phyloP scores from a whole-genome alignment of 305 asterid species.

The Ilex paraguariensis region DNA sequence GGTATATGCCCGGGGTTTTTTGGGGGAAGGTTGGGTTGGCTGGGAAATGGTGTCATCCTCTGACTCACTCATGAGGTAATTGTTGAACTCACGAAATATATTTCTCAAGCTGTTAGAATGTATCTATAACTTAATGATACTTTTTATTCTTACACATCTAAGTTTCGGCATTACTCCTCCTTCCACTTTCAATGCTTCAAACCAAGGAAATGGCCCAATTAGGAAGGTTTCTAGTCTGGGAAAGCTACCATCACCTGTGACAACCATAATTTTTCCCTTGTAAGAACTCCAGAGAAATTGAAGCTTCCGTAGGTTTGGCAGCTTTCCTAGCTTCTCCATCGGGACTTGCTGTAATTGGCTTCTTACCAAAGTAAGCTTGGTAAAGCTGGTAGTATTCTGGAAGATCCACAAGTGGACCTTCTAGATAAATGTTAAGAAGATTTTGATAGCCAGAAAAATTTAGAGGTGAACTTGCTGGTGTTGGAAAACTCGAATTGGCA shows the following conservation, averaged over 20 bases:
- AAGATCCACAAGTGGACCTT: not conserved
- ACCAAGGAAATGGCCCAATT: constrained; percentile 1
- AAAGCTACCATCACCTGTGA: not conserved
- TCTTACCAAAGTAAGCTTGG: not conserved
- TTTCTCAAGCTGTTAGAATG: constrained; percentile 4
- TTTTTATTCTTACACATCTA: not conserved
- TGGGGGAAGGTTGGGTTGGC: too few relatives aligned
- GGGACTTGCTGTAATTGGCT: constrained; percentile 4
- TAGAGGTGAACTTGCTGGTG: not conserved
- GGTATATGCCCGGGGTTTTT: too few relatives aligned
- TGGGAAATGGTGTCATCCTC: too few relatives aligned
- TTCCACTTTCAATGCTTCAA: not conserved
- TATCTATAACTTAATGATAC: constrained; percentile 1
- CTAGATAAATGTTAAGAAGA: constrained; percentile 2
- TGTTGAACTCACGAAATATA: constrained; percentile 5
- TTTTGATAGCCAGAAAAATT: constrained; percentile 7
- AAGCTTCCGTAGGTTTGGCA: constrained; percentile 1
- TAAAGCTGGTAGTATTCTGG: constrained; percentile 7
- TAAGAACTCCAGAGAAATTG: constrained; percentile 3
- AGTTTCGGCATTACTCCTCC: constrained; percentile 3
- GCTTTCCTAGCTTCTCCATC: constrained; percentile 5
- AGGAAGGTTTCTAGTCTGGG: constrained; percentile 1
- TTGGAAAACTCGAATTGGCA: not conserved
- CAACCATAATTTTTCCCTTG: not conserved
- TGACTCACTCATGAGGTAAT: constrained; percentile 1